Conservation (phyloP, 495 filamentous ascomycete species). For the Hapsidospora chrysogenum region DNA sequence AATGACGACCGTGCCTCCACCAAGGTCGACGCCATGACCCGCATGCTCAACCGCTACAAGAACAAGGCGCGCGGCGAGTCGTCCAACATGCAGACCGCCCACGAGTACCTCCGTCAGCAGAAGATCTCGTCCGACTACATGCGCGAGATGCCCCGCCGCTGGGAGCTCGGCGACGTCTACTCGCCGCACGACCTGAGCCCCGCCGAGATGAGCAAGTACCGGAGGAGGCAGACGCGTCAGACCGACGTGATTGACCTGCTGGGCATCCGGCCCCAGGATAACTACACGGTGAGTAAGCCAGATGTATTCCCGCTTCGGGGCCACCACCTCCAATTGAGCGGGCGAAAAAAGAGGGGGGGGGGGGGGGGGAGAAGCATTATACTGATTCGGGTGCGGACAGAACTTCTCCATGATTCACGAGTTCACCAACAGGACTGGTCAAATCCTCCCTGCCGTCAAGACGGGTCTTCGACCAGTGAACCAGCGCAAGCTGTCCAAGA, state of each 20-base stretch:
- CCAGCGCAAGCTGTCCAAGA: constrained; percentile 84
- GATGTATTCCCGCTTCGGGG: neutral
- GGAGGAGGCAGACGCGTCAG: constrained; percentile 14
- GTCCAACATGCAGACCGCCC: neutral
- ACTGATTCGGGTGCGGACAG: constrained; percentile 26
- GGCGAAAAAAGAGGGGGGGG: neutral
- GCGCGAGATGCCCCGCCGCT: constrained; percentile 36
- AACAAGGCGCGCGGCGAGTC: neutral
- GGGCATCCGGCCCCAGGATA: constrained; percentile 61
- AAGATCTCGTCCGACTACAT: constrained; percentile 16
- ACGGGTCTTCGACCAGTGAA: constrained; percentile 80
- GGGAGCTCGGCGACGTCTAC: constrained; percentile 67
- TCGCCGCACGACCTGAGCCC: constrained; percentile 73
- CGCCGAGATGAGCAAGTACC: constrained; percentile 55
- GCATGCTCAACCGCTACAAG: constrained; percentile 4
- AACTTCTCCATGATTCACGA: constrained; percentile 90
- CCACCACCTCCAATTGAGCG: neutral
- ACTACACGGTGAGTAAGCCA: constrained; percentile 63
- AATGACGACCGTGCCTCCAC: constrained; percentile 9
- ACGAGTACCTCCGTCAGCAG: constrained; percentile 6
- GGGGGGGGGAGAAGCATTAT: neutral
- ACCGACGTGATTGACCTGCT: constrained; percentile 68
- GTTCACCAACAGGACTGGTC: constrained; percentile 67
- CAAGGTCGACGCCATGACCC: constrained; percentile 1
- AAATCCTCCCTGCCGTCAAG: constrained; percentile 54